Evolutionary conservation across 1,284 basidiomycete genomes (phyloP), one percentile per base, ranked within the genome.

Genomic region (Puccinia horiana): DNA sequence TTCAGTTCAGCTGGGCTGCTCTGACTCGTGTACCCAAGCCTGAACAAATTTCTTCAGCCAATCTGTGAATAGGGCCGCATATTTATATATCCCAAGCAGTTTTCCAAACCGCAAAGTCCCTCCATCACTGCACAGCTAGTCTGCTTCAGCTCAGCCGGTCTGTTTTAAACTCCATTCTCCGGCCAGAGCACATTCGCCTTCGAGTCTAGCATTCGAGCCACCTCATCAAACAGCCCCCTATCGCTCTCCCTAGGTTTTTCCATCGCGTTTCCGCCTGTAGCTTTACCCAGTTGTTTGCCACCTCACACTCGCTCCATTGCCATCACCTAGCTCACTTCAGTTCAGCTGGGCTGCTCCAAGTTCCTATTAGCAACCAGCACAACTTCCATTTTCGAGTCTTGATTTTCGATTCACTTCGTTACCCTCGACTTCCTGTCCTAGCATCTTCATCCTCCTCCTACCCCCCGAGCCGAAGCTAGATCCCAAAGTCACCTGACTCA

Each of bases 1-100:
- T 61, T 61, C 58, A 61, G 58, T 35, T 35, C 58, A 61, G 58
- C 58, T 61, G 58, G 9, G 58, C 58, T 61, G 58, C 29, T 61
- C 32, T 61, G 32, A 61, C 49, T 23, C 11, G 49, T 52, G 49
- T 52, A 4, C 18, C 18, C 49, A 47, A 16, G 44, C 44, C 9
- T 47, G 16, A 47, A n/a, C n/a, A n/a, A n/a, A n/a, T n/a, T n/a
- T n/a, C n/a, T n/a, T n/a, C n/a, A n/a, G n/a, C n/a, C n/a, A n/a
- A n/a, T n/a, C n/a, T n/a, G n/a, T n/a, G n/a, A n/a, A n/a, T n/a
- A n/a, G n/a, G n/a, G n/a, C n/a, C n/a, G n/a, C n/a, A n/a, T n/a
- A n/a, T n/a, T n/a, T n/a, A n/a, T n/a, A n/a, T n/a, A n/a, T n/a
- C n/a, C n/a, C n/a, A n/a, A n/a, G n/a, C n/a, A n/a, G n/a, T n/a